phyloP scores from a whole-genome alignment of 495 filamentous ascomycete genomes.

The Hyaloscypha bicolor region DNA sequence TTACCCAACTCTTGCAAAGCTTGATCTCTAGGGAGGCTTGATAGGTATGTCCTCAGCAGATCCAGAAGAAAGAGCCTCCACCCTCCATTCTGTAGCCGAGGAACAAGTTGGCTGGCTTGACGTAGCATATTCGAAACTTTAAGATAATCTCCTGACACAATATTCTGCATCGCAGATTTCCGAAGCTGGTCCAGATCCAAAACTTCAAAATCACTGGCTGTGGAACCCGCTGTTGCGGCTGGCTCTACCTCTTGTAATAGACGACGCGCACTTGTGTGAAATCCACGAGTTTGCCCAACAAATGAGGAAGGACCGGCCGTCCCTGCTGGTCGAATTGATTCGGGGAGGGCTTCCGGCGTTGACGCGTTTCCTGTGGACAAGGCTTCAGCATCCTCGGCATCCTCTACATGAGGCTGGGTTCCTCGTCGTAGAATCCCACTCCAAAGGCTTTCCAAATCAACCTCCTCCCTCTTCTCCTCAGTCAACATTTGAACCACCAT shows the following conservation, averaged over 20 bases:
- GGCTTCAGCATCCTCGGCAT: slow-evolving; percentile 5
- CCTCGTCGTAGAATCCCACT: slow-evolving; percentile 26
- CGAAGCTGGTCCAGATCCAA: slow-evolving; percentile 19
- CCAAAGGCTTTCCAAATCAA: slow-evolving; percentile 87
- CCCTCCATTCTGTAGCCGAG: slow-evolving; percentile 15
- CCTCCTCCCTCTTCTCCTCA: slow-evolving; percentile 77
- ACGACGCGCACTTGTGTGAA: slow-evolving; percentile 22
- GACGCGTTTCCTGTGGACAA: not conserved
- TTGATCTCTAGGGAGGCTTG: slow-evolving; percentile 35
- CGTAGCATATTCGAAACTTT: slow-evolving; percentile 12
- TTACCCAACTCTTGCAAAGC: slow-evolving; percentile 43
- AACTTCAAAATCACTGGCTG: slow-evolving; percentile 1
- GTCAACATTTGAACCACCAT: slow-evolving; percentile 92
- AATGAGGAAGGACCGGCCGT: not conserved
- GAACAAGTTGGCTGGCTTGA: slow-evolving; percentile 9
- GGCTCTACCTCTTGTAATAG: not conserved
- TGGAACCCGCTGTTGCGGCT: not conserved
- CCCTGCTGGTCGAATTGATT: not conserved
- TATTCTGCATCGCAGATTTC: slow-evolving; percentile 3
- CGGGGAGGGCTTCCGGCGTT: not conserved
- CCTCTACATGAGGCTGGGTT: slow-evolving; percentile 10
- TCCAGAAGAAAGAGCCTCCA: slow-evolving; percentile 24
- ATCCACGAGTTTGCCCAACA: slow-evolving; percentile 20
- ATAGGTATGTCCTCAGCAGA: slow-evolving; percentile 43
- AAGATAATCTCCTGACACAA: slow-evolving; percentile 20